Percentiles rank a stretch among this genome's conserved stretches.
phyloP scores from a whole-genome alignment of 140 eudicot genomes.

The Ambrosia hybrid region DNA sequence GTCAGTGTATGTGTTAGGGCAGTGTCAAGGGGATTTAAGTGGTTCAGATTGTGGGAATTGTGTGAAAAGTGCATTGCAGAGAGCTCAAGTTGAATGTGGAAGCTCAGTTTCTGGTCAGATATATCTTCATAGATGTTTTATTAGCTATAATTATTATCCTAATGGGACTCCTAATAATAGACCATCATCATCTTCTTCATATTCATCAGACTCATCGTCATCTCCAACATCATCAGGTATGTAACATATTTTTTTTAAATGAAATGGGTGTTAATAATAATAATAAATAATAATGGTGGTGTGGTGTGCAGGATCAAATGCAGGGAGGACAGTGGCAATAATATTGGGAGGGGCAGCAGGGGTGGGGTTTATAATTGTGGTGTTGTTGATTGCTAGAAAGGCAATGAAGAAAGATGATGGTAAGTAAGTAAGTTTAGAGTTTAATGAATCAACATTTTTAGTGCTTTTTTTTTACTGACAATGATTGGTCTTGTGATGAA shows the following conservation, averaged over 20 bases:
- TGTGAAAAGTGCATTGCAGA: constrained; percentile 73
- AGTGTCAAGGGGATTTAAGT: constrained; percentile 87
- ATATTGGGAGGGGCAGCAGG: constrained; percentile 96
- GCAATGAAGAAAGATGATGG: constrained; percentile 92
- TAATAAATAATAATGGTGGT: not conserved
- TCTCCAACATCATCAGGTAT: constrained; percentile 57
- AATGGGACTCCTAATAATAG: constrained; percentile 61
- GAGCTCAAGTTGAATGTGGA: constrained; percentile 86
- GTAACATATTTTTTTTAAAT: not conserved
- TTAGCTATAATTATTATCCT: constrained; percentile 58
- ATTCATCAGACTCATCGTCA: constrained; percentile 43
- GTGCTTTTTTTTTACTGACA: too few species aligned
- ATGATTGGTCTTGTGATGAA: constrained; percentile 18
- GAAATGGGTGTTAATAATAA: too few species aligned
- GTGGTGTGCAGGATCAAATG: constrained; percentile 45
- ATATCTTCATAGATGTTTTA: constrained; percentile 70
- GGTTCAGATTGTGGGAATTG: constrained; percentile 70
- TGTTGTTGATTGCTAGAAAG: constrained; percentile 66
- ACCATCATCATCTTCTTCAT: constrained; percentile 47
- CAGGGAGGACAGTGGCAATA: constrained; percentile 93
- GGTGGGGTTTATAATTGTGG: constrained; percentile 77
- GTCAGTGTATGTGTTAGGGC: constrained; percentile 68
- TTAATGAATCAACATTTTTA: too few species aligned
- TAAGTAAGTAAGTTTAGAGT: constrained; percentile 24
- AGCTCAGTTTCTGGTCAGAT: constrained; percentile 70